phyloP scores from a whole-genome alignment of 148 eudicot genomes.

The Spergularia bocconei region DNA sequence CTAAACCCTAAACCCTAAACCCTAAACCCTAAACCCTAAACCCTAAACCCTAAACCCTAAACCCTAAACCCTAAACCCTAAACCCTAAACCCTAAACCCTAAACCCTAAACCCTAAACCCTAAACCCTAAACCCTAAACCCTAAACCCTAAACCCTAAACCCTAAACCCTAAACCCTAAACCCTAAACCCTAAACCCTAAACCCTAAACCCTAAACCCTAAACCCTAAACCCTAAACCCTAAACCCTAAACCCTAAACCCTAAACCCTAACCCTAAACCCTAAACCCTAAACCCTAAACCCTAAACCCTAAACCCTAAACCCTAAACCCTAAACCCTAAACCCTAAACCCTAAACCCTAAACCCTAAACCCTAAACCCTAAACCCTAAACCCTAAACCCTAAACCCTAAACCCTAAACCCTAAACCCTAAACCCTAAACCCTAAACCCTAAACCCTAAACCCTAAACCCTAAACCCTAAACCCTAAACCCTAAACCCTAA shows the following conservation, averaged over 20 bases:
- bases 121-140: conserved; percentile 24
- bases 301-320: conserved; percentile 25
- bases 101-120: conserved; percentile 19
- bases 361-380: conserved; percentile 29
- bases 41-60: conserved; percentile 22
- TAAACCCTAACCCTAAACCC: conserved; percentile 24
- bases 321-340: conserved; percentile 24
- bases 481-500: conserved; percentile 19
- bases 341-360: conserved; percentile 25
- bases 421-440: conserved; percentile 21
- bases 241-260: conserved; percentile 27
- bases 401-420: conserved; percentile 38
- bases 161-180: conserved; percentile 19
- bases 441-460: conserved; percentile 15
- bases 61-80: conserved; percentile 20
- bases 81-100: conserved; percentile 22
- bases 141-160: conserved; percentile 24
- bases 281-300: conserved; percentile 22
- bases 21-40: conserved; percentile 19
- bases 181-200: conserved; percentile 17
- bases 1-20: conserved; percentile 26
- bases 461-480: conserved; percentile 7
- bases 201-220: conserved; percentile 21
- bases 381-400: conserved; percentile 41
- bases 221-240: conserved; percentile 22